Conservation (phyloP, 768 basidiomycete species). For the Pleurotus tuoliensis region DNA sequence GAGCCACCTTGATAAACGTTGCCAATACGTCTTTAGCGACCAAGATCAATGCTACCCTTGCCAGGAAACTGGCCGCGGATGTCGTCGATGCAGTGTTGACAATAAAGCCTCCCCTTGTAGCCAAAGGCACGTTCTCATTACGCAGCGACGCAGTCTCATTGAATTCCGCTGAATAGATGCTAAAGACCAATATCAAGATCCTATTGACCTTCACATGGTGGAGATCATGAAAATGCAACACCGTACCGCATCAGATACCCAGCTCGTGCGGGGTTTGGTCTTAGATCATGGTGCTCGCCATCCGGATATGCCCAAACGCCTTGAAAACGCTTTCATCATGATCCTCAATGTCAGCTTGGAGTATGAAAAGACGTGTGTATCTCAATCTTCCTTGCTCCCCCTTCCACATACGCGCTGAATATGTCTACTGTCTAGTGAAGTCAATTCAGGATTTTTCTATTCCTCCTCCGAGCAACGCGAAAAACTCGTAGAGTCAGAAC, state of each 20-base stretch:
- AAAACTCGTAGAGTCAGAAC: constrained; percentile 96
- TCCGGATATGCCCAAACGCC: constrained; percentile 98
- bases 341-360: constrained; percentile 97
- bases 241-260: constrained; percentile 94
- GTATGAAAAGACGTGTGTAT: constrained; percentile 96
- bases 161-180: constrained; percentile 34
- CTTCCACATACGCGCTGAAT: background rate
- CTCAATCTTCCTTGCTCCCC: constrained; percentile 12
- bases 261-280: constrained; percentile 91
- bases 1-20: constrained; percentile 88
- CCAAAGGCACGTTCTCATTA: constrained; percentile 42
- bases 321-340: constrained; percentile 93
- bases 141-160: constrained; percentile 1
- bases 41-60: constrained; percentile 79
- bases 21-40: constrained; percentile 95
- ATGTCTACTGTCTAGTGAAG: constrained; percentile 59
- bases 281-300: constrained; percentile 97
- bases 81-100: constrained; percentile 94
- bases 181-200: constrained; percentile 71
- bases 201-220: constrained; percentile 98
- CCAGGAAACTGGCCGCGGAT: constrained; percentile 84
- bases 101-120: constrained; percentile 68
- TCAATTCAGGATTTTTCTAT: constrained; percentile 99
- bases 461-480: constrained; percentile 97
- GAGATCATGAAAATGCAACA: constrained; percentile 99